A percentile compares a stretch with the other conserved stretches of the same genome.
Conservation (phyloP, 208 protist species). For the Naegleria gruberi region DNA sequence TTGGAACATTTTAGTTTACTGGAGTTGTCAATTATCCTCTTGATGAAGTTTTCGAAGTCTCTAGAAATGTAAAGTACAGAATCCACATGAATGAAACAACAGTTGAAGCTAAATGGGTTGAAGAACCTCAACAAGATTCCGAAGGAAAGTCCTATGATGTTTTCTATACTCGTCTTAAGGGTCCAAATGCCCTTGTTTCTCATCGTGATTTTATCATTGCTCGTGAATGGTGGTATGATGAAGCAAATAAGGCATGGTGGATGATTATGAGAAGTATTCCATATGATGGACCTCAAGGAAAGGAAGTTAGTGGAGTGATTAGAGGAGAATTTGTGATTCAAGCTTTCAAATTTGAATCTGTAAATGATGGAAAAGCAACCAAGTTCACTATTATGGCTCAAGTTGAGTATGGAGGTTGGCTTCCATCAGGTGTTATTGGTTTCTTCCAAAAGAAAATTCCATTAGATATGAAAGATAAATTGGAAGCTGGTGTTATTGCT, state of each 20-base stretch:
- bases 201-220: neutral
- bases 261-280: neutral
- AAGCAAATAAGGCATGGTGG: neutral
- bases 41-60: neutral
- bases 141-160: neutral
- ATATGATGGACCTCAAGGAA: neutral
- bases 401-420: neutral
- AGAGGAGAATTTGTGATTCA: neutral
- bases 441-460: neutral
- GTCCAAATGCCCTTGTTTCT: neutral
- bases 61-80: neutral
- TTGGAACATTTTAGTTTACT: neutral
- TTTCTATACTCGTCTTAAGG: neutral
- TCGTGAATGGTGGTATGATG: neutral
- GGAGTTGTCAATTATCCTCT: neutral
- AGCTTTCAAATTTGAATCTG: neutral
- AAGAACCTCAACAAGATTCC: neutral
- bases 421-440: neutral
- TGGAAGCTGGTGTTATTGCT: neutral
- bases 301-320: neutral
- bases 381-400: neutral
- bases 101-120: neutral
- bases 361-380: neutral
- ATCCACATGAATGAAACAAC: neutral
- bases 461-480: neutral